Percentiles rank a stretch among this genome's conserved stretches.
phyloP scores from a whole-genome alignment of 78 protist species.

The Planoprotostelium fungivorum region DNA sequence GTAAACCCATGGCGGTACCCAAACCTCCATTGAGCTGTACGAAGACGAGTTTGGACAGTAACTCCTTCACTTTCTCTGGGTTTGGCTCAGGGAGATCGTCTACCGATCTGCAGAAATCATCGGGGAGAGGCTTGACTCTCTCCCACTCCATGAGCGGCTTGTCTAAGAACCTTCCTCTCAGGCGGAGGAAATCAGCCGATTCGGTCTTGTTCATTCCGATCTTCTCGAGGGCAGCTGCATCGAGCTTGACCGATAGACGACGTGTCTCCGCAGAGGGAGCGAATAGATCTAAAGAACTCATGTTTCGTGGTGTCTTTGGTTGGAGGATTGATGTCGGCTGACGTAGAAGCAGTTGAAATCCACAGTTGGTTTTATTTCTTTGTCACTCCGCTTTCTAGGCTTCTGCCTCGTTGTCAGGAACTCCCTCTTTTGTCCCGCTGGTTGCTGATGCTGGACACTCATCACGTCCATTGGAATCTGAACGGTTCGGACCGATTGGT shows the following conservation, averaged over 20 bases:
- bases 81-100: not conserved
- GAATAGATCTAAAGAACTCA: not conserved
- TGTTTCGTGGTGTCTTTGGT: too few relatives aligned
- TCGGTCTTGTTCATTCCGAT: not conserved
- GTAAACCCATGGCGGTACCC: constrained; percentile 58
- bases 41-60: constrained; percentile 71
- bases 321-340: too few relatives aligned
- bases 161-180: not conserved
- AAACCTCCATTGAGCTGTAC: constrained; percentile 96
- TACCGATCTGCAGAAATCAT: not conserved
- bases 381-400: too few relatives aligned
- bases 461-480: too few relatives aligned
- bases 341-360: too few relatives aligned
- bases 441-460: too few relatives aligned
- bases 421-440: too few relatives aligned
- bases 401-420: too few relatives aligned
- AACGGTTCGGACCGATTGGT: too few relatives aligned
- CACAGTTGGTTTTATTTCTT: too few relatives aligned
- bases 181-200: not conserved
- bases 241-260: not conserved
- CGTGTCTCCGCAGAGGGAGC: not conserved
- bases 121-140: not conserved
- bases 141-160: not conserved
- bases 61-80: constrained; percentile 15
- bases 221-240: not conserved